These are phyloP conservation scores for Myxozyma udenii DNA, from an alignment of 805 yeast genomes.

Conservation along the genomic window DNA sequence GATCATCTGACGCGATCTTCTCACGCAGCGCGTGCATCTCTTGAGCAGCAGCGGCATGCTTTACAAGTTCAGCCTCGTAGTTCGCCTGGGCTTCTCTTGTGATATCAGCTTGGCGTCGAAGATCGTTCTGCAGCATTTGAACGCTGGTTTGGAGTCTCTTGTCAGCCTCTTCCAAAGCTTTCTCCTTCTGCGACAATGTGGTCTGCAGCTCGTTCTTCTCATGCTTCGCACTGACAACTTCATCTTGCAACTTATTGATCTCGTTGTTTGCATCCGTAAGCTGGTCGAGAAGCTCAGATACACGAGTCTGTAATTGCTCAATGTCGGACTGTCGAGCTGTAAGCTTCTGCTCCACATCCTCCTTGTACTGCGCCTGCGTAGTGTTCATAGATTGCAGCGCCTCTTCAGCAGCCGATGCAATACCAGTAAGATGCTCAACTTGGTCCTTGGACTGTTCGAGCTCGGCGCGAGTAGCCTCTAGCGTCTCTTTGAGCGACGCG, in stretches of 20 bases:
- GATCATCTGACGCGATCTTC: conserved; percentile 38
- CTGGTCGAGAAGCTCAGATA: conserved; percentile 32
- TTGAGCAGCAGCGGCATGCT: conserved; percentile 52
- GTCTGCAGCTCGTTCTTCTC: conserved; percentile 34
- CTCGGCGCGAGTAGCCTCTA: conserved; percentile 52
- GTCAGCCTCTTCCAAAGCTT: conserved; percentile 34
- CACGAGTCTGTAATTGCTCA: conserved; percentile 12
- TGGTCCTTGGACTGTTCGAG: conserved; percentile 56
- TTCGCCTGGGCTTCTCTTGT: conserved; percentile 52
- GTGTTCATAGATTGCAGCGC: conserved; percentile 55
- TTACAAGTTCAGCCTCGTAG: conserved; percentile 54
- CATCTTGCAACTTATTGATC: conserved; percentile 32
- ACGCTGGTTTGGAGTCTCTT: conserved; percentile 37
- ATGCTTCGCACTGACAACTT: conserved; percentile 11
- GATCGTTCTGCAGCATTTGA: conserved; percentile 38
- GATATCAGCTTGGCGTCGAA: conserved; percentile 47
- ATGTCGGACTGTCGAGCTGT: conserved; percentile 15
- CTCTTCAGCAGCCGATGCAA: conserved; percentile 65
- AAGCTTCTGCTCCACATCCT: conserved; percentile 23
- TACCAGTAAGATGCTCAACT: conserved; percentile 57
- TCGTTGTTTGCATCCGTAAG: conserved; percentile 31
- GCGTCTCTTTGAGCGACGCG: conserved; percentile 40
- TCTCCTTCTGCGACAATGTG: conserved; percentile 31
- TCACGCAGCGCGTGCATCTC: conserved; percentile 43
- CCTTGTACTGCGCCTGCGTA: conserved; percentile 51